Base-by-base conservation (phyloP, 768 basidiomycete genomes). In the Termitomyces sp. region DNA sequence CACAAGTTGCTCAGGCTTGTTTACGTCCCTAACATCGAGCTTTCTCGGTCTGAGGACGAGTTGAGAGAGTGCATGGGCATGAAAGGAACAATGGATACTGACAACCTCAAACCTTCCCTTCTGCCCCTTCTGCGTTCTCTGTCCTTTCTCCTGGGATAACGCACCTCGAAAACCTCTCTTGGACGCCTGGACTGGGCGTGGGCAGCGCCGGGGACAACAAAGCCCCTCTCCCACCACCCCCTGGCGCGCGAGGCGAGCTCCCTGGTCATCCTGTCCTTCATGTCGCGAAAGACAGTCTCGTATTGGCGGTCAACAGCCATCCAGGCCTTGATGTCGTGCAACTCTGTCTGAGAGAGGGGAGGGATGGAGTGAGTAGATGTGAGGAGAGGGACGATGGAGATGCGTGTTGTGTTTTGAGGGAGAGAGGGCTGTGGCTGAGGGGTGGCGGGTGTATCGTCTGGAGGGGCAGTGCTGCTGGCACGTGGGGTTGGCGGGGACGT, bases 201-300 rank as follows among this genome's bases (percentile, higher is more conserved):
- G 12, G 38, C 22, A 9, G 34, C 34, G 3, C 37, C 49, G 2
- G 49, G 49, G 26, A 51, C 37, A 9, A 51, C 50, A 4, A 51
- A 51, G 10, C 52, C 56, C 64, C 80, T 81, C 70, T 87, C 85
- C 77, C 82, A 87, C 85, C 86, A 88, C 19, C 63, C 61, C 75
- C 80, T 79, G 24, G 81, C 73, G 19, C 73, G 72, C 53, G 78
- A 75, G 2, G 12, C 44, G 3, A 22, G 21, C 38, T 54, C 45
- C 82, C 59, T 88, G 85, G 58, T 73, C 78, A 48, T 47, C 47
- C 76, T 71, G 62, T 92, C 91, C 46, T 19, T 19, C 57, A 54
- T 55, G 9, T 21, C 43, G 1, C 57, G 12, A 5, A 9, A 58
- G 1, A 26, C 22, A 4, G 22, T 41, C 56, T 60, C 56, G 24